These are phyloP conservation scores for Sisymbrium altissimum DNA, from an alignment of 345 rosid species.

Conservation along the genomic window DNA sequence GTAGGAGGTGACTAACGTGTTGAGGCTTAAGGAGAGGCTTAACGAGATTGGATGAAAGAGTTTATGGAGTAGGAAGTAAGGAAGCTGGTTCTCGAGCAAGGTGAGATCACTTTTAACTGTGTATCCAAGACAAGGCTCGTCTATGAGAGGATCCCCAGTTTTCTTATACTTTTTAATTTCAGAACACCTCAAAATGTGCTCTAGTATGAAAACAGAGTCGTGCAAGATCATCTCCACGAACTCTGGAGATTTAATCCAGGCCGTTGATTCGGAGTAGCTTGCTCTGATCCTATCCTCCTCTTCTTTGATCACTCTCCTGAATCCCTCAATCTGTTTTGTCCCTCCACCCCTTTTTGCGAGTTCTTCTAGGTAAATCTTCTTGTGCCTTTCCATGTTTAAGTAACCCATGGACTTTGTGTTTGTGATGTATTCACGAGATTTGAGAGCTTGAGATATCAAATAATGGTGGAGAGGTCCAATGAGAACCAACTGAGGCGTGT, in stretches of 20 bases:
- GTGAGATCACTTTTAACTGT: not conserved
- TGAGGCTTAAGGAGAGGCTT: too few relatives aligned
- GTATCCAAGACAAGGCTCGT: not conserved
- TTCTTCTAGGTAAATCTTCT: not conserved
- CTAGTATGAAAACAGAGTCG: constrained; percentile 28
- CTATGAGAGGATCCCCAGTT: not conserved
- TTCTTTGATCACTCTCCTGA: not conserved
- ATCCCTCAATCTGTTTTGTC: not conserved
- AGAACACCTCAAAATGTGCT: not conserved
- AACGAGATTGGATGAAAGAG: not conserved
- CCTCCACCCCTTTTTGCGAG: not conserved
- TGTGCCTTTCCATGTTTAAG: not conserved
- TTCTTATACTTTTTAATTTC: not conserved
- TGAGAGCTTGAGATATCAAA: not conserved
- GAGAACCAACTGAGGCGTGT: constrained; percentile 4
- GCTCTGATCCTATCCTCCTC: constrained; percentile 8
- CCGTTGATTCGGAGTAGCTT: constrained; percentile 21
- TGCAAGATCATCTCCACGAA: constrained; percentile 23
- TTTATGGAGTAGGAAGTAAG: constrained; percentile 17
- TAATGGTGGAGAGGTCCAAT: constrained; percentile 12
- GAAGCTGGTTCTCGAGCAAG: constrained; percentile 30
- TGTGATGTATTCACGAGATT: not conserved
- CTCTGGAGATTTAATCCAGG: constrained; percentile 1
- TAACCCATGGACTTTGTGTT: not conserved
- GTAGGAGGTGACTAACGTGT: too few relatives aligned